phyloP scores from a whole-genome alignment of 306 rosid species.

The Vachellia collinsii region DNA sequence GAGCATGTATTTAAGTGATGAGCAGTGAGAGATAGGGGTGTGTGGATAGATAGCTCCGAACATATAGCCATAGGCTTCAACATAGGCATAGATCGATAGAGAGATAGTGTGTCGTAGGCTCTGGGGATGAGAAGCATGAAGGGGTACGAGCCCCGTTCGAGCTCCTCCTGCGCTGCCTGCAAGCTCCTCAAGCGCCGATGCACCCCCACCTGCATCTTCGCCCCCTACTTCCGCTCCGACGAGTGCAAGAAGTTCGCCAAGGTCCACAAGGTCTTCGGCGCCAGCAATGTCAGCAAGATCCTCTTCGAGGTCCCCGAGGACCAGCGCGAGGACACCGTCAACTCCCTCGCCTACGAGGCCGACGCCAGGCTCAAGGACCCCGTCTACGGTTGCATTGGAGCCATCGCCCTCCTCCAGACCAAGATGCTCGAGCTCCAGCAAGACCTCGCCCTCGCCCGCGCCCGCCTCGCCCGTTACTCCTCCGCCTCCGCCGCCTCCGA shows the following conservation, averaged over 20 bases:
- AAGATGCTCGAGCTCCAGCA: conserved; percentile 80
- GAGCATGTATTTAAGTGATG: not conserved
- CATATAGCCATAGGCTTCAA: not conserved
- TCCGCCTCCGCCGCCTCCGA: conserved; percentile 39
- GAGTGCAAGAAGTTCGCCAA: conserved; percentile 84
- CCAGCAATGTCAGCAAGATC: conserved; percentile 97
- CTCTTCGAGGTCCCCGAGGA: conserved; percentile 78
- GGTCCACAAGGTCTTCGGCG: conserved; percentile 95
- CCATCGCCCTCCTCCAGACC: conserved; percentile 71
- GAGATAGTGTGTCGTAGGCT: not conserved
- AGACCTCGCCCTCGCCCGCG: conserved; percentile 77
- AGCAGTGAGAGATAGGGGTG: not conserved
- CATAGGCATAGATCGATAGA: not conserved
- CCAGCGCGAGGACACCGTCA: conserved; percentile 82
- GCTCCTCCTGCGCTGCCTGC: conserved; percentile 97
- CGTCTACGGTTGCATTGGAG: conserved; percentile 94
- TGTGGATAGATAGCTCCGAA: not conserved
- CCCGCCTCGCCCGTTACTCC: conserved; percentile 75
- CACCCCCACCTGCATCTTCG: conserved; percentile 78
- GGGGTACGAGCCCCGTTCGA: conserved; percentile 77
- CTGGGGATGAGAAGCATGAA: conserved; percentile 52
- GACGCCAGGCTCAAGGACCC: conserved; percentile 88
- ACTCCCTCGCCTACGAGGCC: conserved; percentile 83
- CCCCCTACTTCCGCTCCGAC: conserved; percentile 79
- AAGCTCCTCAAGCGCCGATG: conserved; percentile 81